Evolutionary conservation across 2,329 filamentous ascomycete species (phyloP), one percentile per base, ranked within the genome.

Genomic region (Colletotrichum caudatum): DNA sequence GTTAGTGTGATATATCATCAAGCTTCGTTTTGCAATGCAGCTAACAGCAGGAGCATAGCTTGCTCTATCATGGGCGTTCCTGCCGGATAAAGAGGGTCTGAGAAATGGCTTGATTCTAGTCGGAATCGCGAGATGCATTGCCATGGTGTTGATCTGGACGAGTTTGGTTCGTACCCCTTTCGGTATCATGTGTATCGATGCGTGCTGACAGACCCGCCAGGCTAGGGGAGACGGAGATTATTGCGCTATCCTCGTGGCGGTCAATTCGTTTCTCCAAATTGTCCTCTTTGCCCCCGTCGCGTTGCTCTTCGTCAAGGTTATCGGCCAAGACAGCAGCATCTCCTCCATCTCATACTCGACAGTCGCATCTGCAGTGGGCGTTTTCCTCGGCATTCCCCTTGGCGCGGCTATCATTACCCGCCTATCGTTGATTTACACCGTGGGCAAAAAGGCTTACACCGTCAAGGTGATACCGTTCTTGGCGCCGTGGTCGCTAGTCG

Each of bases 361-460:
- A 0, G 93, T 94, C 1, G 94, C 95, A 14, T 91, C 90, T 57
- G 94, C 92, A 71, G 94, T 97, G 0, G 94, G 89, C 0, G 92
- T 94, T 1, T 97, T 97, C 77, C 86, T 97, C 1, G 94, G 93
- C 0, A 95, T 97, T 26, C 94, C 94, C 0, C 86, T 97, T 0
- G 93, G 85, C 1, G 93, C 93, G 0, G 94, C 94, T 0, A 85
- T 97, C 39, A n/a, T 94, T 3, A 96, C 94, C 0, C 88, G 94
- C 0, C 85, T 95, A 72, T 76, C 79, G 0, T 80, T 97, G 7
- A 87, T 90, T 3, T 81, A 77, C 0, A 53, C 90, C 0, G 79
- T 87, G 5, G 88, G 90, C 3, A 80, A 85, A 1, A 81, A 82
- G 1, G 91, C 88, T 84, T 97, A 94, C 78, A 86, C 93, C 48